These are phyloP conservation scores for Xylaria curta DNA, from an alignment of 495 filamentous ascomycete genomes.

Conservation along the genomic window DNA sequence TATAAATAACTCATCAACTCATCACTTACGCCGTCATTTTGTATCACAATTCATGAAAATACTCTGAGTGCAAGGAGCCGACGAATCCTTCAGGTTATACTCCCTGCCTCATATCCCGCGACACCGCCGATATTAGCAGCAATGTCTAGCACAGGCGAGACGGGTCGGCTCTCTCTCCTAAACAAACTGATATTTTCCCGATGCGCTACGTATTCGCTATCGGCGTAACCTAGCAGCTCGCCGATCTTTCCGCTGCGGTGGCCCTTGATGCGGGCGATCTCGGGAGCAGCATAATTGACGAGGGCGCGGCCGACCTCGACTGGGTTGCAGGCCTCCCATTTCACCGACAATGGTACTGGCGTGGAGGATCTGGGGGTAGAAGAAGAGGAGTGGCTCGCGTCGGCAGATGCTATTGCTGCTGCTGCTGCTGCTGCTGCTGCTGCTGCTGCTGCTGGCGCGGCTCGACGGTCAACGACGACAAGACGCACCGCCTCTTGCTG, in stretches of 20 bases:
- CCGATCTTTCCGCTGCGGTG: constrained; percentile 81
- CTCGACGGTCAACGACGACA: constrained; percentile 63
- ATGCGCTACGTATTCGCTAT: constrained; percentile 92
- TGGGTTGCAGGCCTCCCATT: constrained; percentile 58
- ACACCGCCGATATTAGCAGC: constrained; percentile 36
- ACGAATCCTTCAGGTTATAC: constrained; percentile 19
- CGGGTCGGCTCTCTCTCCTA: constrained; percentile 46
- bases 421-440: background rate
- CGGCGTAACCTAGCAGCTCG: constrained; percentile 81
- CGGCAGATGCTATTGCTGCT: background rate
- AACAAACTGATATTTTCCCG: constrained; percentile 88
- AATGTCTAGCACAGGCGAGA: constrained; percentile 45
- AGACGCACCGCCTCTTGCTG: constrained; percentile 92
- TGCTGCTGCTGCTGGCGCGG: background rate
- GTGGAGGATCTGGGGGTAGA: constrained; percentile 22
- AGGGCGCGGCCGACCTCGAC: constrained; percentile 90
- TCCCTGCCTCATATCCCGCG: constrained; percentile 39
- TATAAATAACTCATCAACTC: background rate
- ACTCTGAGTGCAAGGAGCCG: background rate
- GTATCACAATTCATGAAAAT: background rate
- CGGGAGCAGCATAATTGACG: constrained; percentile 87
- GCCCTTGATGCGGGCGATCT: constrained; percentile 85
- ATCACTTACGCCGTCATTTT: background rate
- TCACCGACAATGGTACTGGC: constrained; percentile 28
- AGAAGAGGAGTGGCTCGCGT: background rate